Evolutionary conservation across 2,329 filamentous ascomycete species (phyloP).

Genomic region (Diplodia scrobiculata): DNA sequence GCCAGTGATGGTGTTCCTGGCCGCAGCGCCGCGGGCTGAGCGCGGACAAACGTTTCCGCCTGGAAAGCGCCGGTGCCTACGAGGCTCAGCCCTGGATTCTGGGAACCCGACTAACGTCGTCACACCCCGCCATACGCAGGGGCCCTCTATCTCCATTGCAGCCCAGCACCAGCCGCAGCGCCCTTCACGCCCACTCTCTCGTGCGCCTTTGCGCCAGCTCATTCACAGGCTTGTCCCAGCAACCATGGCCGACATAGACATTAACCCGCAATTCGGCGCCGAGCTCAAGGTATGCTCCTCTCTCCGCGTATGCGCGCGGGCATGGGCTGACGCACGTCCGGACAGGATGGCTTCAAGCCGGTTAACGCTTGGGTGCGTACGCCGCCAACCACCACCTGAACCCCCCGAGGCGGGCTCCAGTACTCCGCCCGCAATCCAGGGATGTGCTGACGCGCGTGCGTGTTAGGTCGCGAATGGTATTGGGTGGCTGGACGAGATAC

Average conservation of each 20-base stretch:
- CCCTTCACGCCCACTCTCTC: constrained; percentile 18
- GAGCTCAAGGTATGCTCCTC: constrained; percentile 76
- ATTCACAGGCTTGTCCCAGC: neutral
- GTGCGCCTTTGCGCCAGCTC: constrained; percentile 14
- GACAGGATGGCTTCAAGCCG: constrained; percentile 90
- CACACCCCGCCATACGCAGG: constrained; percentile 23
- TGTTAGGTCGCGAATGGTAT: constrained; percentile 76
- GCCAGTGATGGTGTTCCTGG: neutral
- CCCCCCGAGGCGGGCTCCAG: neutral
- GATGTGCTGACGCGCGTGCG: constrained; percentile 1
- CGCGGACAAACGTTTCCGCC: constrained; percentile 13
- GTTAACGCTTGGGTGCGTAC: constrained; percentile 79
- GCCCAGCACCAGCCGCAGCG: constrained; percentile 10
- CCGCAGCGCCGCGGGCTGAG: constrained; percentile 3
- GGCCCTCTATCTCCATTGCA: constrained; percentile 24
- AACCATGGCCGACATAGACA: constrained; percentile 78
- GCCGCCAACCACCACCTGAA: constrained; percentile 30
- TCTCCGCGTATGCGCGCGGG: constrained; percentile 20
- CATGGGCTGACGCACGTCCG: constrained; percentile 33
- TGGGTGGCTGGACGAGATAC: constrained; percentile 92
- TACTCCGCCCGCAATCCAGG: neutral
- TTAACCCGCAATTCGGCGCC: constrained; percentile 82
- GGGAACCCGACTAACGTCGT: constrained; percentile 30
- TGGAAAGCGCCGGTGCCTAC: neutral
- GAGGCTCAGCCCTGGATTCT: constrained; percentile 13